Evolutionary conservation across 2,329 filamentous ascomycete species (phyloP), one percentile per base, ranked within the genome.

Genomic region (Arthrobotrys megalospora): DNA sequence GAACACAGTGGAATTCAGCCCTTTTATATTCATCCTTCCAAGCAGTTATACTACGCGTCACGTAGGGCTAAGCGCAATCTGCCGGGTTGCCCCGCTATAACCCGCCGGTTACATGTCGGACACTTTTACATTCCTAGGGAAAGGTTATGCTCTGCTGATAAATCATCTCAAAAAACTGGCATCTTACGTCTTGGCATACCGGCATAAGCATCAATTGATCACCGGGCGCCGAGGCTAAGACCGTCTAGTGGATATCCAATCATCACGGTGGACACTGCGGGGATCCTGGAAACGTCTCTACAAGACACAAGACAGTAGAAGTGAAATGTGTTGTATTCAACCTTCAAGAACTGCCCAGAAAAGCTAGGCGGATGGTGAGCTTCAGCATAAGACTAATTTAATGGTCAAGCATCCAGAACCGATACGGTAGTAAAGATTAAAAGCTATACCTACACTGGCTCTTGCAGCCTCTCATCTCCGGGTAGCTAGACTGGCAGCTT

Each of bases 71-170:
- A 28, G 24, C 24, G 24, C 24, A 28, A 28, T 28, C 24, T 28
- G 24, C 24, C 24, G 24, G 24, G 24, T 3, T 21, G 16, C 55
- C 58, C 58, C 58, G 14, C 34, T 43, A 24, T 3, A 6, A 6
- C 60, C 6, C 43, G 14, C 47, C 63, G 63, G 63, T 66, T 50
- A 66, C 63, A 66, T 66, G 47, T 66, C 63, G 63, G 63, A 66
- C 8, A 66, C 63, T 66, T 66, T 66, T 53, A 24, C 53, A 66
- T 14, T 7, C 24, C 14, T 36, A 6, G n/a, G 6, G 43, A 48
- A 3, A 10, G 8, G 2, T 34, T 34, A 24, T 36, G 19, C 41
- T 52, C 0, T 5, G 63, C 63, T 66, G 52, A 66, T 41, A 36
- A 66, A 66, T 53, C 43, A 34, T 34, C 60, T 48, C 34, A 64